Base-by-base conservation (phyloP, 257 asterid species). In the Salvia hispanica region DNA sequence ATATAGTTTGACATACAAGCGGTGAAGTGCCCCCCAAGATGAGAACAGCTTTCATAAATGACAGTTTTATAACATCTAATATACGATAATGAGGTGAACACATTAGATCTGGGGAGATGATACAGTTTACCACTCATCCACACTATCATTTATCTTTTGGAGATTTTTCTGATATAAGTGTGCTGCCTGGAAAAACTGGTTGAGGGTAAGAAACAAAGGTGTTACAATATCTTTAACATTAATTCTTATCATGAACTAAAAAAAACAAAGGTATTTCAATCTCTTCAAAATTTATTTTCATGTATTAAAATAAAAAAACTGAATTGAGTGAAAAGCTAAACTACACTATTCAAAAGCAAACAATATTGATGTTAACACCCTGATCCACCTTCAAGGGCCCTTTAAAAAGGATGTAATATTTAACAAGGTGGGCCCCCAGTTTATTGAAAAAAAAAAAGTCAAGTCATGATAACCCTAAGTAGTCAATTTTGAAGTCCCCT, bases 241-340 rank as follows among this genome's bases (percentile, higher is more conserved):
- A 10, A 34, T 1, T 21, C 45, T 42, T 18, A 51, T 71, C 45
- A 52, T 21, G 47, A 55, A 69, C 48, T 14, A 25, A 11, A 64
- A 13, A 3, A 37, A 67, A 13, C 13, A 37, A 21, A 62, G 31
- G 61, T 9, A 12, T 59, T 64, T 14, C 52, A n/a, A 59, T 40
- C 18, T 46, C 34, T 8, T n/a, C 1, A 50, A 51, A 62, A 15
- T 6, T 43, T 15, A 34, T 1, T 21, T 28, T 42, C 9, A n/a
- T 62, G 56, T 43, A n/a, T n/a, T n/a, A n/a, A 72, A 58, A 47
- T 77, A 58, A n/a, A n/a, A n/a, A n/a, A 44, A 50, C 42, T 50
- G 33, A 43, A 7, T 58, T 67, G 46, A 46, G 14, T 34, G 33
- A 43, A 62, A 61, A 37, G 65, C 39, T 72, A 50, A 42, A 56